These are phyloP conservation scores for Tetraselmis striata DNA, from an alignment of 139 green algal species.

Conservation along the genomic window DNA sequence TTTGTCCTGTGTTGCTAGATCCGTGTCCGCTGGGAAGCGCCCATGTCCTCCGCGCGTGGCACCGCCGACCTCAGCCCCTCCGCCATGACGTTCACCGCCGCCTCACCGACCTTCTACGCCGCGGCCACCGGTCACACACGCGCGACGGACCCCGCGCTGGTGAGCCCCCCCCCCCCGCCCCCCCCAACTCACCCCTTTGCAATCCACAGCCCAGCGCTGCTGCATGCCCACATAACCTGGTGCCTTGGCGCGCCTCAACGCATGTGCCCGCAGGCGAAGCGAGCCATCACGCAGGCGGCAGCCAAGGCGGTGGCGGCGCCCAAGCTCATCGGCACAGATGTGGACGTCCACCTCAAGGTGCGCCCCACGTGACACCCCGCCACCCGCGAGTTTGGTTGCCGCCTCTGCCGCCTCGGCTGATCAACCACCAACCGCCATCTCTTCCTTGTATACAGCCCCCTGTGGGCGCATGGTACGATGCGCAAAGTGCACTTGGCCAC, in stretches of 20 bases:
- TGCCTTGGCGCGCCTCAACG: no score
- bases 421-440: no score
- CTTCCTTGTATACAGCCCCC: no score
- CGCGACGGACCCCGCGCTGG: conserved; percentile 7
- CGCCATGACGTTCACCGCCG: not conserved
- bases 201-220: no score
- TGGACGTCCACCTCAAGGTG: conserved; percentile 17
- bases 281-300: not conserved
- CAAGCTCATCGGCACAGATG: conserved; percentile 14
- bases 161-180: not conserved
- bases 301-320: not conserved
- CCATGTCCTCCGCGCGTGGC: conserved; percentile 18
- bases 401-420: not conserved
- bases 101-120: not conserved
- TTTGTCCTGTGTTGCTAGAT: no score
- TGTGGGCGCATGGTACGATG: no score
- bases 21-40: conserved; percentile 39
- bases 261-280: not conserved
- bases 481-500: no score
- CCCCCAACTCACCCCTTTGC: no score
- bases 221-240: no score
- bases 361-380: no score
- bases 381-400: no score
- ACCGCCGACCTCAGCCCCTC: conserved; percentile 2
- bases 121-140: not conserved